Conservation (phyloP, 2,329 filamentous ascomycete genomes). For the Orbilia blumenaviensis region DNA sequence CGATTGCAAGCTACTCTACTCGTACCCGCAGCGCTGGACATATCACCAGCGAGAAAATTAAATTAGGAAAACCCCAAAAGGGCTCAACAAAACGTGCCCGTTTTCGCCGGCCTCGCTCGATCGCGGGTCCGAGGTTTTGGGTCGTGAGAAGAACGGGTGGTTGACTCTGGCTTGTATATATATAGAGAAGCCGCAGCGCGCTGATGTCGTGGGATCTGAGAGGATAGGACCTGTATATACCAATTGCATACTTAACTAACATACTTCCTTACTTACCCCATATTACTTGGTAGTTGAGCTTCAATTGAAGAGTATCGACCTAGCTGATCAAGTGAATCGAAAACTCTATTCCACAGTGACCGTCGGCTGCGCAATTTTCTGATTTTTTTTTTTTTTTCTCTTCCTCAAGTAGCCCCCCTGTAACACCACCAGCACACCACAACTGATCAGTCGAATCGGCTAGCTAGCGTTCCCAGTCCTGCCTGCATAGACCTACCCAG, state of each 20-base stretch:
- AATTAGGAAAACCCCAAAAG: conserved; percentile 1
- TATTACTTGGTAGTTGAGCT: neutral
- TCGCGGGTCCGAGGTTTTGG: conserved; percentile 35
- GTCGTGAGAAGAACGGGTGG: conserved; percentile 1
- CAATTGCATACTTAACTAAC: too few relatives aligned
- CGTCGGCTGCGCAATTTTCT: conserved; percentile 22
- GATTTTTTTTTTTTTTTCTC: neutral
- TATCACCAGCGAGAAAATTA: conserved; percentile 24
- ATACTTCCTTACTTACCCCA: too few relatives aligned
- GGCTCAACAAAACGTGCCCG: conserved; percentile 46
- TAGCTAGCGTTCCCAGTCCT: conserved; percentile 1
- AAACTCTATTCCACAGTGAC: neutral
- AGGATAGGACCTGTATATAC: neutral
- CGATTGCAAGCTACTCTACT: too few relatives aligned
- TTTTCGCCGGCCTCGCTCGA: conserved; percentile 38
- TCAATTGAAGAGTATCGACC: neutral
- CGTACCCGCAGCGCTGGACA: neutral
- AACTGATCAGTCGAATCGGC: too few relatives aligned
- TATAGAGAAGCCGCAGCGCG: neutral
- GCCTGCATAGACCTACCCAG: conserved; percentile 29
- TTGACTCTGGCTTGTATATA: neutral
- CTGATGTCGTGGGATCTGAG: conserved; percentile 1
- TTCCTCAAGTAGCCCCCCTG: conserved; percentile 5
- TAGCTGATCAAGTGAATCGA: neutral
- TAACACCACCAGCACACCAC: conserved; percentile 54